A percentile compares a stretch with the other conserved stretches of the same genome.
Conservation (phyloP, 164 flowering plant genomes). For the Macadamia integrifolia region DNA sequence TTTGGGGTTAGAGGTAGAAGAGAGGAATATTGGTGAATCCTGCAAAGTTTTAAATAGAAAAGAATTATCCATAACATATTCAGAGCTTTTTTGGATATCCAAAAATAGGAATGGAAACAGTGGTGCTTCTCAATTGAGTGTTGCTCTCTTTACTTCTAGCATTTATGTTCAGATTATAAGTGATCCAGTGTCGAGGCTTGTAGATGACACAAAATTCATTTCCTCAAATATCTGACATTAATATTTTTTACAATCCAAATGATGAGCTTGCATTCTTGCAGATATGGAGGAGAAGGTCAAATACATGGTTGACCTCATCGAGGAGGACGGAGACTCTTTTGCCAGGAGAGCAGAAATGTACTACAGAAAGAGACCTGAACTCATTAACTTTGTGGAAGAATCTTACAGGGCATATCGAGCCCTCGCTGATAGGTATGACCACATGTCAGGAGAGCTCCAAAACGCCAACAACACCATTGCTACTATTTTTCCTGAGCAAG, state of each 20-base stretch:
- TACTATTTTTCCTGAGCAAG: slow-evolving; percentile 56
- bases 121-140: no score
- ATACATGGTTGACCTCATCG: slow-evolving; percentile 35
- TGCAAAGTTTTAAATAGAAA: no score
- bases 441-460: slow-evolving; percentile 57
- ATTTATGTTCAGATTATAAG: no score
- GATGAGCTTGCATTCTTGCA: slow-evolving; percentile 18
- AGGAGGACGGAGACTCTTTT: slow-evolving; percentile 75
- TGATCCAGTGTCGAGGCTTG: no score
- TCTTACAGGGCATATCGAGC: slow-evolving; percentile 53
- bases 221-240: background rate
- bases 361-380: slow-evolving; percentile 74
- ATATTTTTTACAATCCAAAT: background rate
- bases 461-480: slow-evolving; percentile 67
- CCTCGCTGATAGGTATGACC: slow-evolving; percentile 66
- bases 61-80: no score
- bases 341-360: slow-evolving; percentile 89
- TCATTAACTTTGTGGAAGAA: slow-evolving; percentile 65
- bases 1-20: no score
- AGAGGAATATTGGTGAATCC: no score
- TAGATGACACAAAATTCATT: background rate
- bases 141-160: no score
- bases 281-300: slow-evolving; percentile 68
- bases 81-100: no score
- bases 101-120: no score